Conservation (phyloP, 225 moss, liverwort and hornwort genomes). For the Neckera pumila region DNA sequence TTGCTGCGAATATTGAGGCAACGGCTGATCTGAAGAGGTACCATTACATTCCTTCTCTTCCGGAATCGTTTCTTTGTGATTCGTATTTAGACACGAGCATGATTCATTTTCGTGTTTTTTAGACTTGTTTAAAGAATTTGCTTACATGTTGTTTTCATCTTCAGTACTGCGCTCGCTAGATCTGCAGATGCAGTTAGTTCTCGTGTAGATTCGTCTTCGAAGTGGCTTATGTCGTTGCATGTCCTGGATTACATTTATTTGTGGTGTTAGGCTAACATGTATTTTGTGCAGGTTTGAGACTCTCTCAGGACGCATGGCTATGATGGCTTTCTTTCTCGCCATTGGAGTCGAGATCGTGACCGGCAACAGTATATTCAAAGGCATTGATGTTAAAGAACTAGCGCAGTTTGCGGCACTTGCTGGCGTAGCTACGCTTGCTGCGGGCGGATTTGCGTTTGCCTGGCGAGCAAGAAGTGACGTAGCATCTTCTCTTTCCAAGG, state of each 20-base stretch:
- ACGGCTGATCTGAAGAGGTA: constrained; percentile 72
- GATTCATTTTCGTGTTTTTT: neutral
- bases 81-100: neutral
- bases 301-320: constrained; percentile 83
- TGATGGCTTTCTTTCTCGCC: constrained; percentile 89
- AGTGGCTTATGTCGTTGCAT: neutral
- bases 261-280: neutral
- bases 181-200: neutral
- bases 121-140: neutral
- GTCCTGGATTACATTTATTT: neutral
- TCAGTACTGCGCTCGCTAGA: neutral
- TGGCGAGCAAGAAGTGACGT: constrained; percentile 85
- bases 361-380: constrained; percentile 77
- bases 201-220: neutral
- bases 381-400: constrained; percentile 60
- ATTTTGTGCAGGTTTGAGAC: constrained; percentile 57
- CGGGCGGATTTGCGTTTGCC: constrained; percentile 76
- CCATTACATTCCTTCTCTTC: neutral
- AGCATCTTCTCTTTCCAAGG: constrained; percentile 58
- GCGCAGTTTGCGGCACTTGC: constrained; percentile 56
- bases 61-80: neutral
- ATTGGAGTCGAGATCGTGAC: constrained; percentile 75
- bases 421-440: constrained; percentile 60
- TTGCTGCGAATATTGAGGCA: constrained; percentile 85
- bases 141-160: neutral